Evolutionary conservation across 1,284 basidiomycete species (phyloP).

Genomic region (Athelia psychrophila): DNA sequence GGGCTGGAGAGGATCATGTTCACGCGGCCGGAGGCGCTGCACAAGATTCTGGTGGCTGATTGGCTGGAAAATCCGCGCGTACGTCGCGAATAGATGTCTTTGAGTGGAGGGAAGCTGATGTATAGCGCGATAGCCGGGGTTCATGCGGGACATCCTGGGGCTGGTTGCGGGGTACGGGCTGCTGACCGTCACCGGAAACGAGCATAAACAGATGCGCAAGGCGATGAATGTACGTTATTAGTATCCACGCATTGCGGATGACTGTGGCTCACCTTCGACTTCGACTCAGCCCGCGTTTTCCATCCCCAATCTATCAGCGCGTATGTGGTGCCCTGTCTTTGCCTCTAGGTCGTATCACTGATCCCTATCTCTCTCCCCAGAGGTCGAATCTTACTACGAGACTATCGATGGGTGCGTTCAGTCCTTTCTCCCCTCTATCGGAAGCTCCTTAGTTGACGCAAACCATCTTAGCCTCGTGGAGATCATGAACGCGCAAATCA

Average conservation of each 20-base stretch:
- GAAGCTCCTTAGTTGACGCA: neutral
- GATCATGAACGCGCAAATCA: conserved; percentile 14
- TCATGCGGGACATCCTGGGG: conserved; percentile 22
- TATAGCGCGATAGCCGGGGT: conserved; percentile 15
- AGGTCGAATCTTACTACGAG: conserved; percentile 26
- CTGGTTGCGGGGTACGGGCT: conserved; percentile 26
- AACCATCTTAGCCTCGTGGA: conserved; percentile 16
- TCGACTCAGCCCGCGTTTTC: conserved; percentile 22
- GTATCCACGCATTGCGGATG: no score
- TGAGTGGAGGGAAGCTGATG: neutral
- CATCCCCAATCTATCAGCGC: conserved; percentile 21
- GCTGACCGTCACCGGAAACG: conserved; percentile 26
- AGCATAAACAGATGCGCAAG: conserved; percentile 28
- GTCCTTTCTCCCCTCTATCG: conserved; percentile 5
- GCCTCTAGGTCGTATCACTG: no score
- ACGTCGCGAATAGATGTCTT: conserved; percentile 8
- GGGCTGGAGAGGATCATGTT: conserved; percentile 44
- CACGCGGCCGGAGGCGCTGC: conserved; percentile 37
- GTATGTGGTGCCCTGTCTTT: conserved; percentile 13
- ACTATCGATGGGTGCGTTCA: conserved; percentile 21
- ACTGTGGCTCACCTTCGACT: no score
- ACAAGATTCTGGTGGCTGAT: conserved; percentile 40
- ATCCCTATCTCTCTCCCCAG: conserved; percentile 8
- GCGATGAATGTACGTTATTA: conserved; percentile 23
- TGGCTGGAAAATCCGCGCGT: conserved; percentile 46